A percentile compares a stretch with the other conserved stretches of the same genome.
These are phyloP conservation scores for Starmerella asiatica DNA, from an alignment of 805 yeast species.

Conservation along the genomic window DNA sequence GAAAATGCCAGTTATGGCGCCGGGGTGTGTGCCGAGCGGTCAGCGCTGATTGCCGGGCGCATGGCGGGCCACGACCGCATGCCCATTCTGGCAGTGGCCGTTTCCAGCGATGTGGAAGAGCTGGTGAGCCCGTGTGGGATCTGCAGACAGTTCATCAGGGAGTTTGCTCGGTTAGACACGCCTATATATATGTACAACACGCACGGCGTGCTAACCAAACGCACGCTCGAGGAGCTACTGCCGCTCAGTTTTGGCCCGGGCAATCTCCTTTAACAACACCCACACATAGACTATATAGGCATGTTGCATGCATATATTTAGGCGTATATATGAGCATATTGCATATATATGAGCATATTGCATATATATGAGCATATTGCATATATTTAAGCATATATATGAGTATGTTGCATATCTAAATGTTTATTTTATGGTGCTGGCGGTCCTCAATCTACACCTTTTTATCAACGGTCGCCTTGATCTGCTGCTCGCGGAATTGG, in stretches of 20 bases:
- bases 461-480: constrained; percentile 14
- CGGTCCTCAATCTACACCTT: too few relatives aligned
- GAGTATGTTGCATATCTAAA: too few relatives aligned
- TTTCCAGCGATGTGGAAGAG: constrained; percentile 44
- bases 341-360: too few relatives aligned
- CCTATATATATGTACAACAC: constrained; percentile 58
- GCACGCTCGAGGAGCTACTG: constrained; percentile 47
- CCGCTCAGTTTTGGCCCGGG: constrained; percentile 86
- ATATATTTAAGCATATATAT: too few relatives aligned
- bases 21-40: constrained; percentile 63
- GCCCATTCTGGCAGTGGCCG: constrained; percentile 48
- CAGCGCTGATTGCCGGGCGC: constrained; percentile 47
- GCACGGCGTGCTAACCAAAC: constrained; percentile 30
- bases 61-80: constrained; percentile 26
- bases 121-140: constrained; percentile 85
- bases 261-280: constrained; percentile 27
- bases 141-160: constrained; percentile 81
- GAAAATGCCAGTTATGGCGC: constrained; percentile 89
- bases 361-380: too few relatives aligned
- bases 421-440: too few relatives aligned
- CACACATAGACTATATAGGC: neutral
- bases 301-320: too few relatives aligned
- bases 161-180: constrained; percentile 43
- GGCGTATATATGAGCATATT: too few relatives aligned
- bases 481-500: constrained; percentile 17